Conservation (phyloP, 1,284 basidiomycete species). For the Trametes polyzona region DNA sequence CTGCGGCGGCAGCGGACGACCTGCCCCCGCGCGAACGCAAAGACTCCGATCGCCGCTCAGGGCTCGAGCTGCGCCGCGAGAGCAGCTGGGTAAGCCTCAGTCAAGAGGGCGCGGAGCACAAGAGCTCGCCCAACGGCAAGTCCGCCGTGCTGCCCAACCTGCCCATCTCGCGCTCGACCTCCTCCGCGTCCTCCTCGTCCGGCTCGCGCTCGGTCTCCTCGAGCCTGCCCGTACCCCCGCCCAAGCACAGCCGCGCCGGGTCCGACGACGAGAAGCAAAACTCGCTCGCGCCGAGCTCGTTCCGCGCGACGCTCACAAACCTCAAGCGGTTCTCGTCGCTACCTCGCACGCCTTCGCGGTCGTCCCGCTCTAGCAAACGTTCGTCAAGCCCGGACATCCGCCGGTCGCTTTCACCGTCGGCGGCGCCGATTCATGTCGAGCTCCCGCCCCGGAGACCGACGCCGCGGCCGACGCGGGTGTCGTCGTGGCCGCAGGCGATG, state of each 20-base stretch:
- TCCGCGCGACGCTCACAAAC: constrained; percentile 33
- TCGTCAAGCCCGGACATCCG: constrained; percentile 22
- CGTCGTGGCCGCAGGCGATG: constrained; percentile 74
- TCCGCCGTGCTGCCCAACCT: constrained; percentile 8
- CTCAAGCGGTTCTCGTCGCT: constrained; percentile 63
- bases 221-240: constrained; percentile 42
- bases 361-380: constrained; percentile 19
- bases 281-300: constrained; percentile 27
- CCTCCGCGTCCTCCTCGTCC: constrained; percentile 18
- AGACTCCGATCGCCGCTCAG: constrained; percentile 20
- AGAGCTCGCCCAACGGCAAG: constrained; percentile 29
- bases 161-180: constrained; percentile 23
- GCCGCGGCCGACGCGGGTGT: constrained; percentile 13
- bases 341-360: constrained; percentile 56
- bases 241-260: constrained; percentile 47
- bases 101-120: constrained; percentile 20
- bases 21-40: constrained; percentile 14
- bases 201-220: constrained; percentile 14
- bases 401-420: constrained; percentile 48
- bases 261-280: constrained; percentile 28
- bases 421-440: constrained; percentile 31
- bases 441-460: constrained; percentile 5
- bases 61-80: constrained; percentile 34
- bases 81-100: constrained; percentile 39
- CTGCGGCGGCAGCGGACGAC: not conserved